These are phyloP conservation scores for Rhodosorus marinus DNA, from an alignment of 23 red algal genomes.

Conservation along the genomic window DNA sequence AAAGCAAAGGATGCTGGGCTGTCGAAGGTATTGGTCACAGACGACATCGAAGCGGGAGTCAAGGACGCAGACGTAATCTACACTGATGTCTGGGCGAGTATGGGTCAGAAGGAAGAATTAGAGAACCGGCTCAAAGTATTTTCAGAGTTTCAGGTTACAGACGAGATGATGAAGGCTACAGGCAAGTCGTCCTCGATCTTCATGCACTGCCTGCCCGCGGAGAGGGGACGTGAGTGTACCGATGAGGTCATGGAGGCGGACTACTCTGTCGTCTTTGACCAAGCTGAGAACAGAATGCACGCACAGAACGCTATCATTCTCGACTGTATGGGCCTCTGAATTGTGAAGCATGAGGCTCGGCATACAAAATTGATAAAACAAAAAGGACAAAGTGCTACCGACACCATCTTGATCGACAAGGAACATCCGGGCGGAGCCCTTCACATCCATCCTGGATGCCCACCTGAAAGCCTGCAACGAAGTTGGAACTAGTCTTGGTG, in stretches of 20 bases:
- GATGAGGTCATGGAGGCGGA: slow-evolving; percentile 86
- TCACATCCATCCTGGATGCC: too few relatives aligned
- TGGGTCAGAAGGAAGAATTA: slow-evolving; percentile 89
- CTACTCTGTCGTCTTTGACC: slow-evolving; percentile 78
- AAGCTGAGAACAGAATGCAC: slow-evolving; percentile 99
- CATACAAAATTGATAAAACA: neutral
- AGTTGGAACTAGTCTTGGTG: too few relatives aligned
- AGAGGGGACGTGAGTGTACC: slow-evolving; percentile 70
- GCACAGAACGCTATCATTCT: slow-evolving; percentile 89
- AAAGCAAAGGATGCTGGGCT: slow-evolving; percentile 10
- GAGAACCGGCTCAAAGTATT: slow-evolving; percentile 48
- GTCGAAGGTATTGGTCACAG: slow-evolving; percentile 16
- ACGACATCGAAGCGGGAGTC: slow-evolving; percentile 51
- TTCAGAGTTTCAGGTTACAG: slow-evolving; percentile 46
- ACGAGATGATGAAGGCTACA: slow-evolving; percentile 50
- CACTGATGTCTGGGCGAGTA: slow-evolving; percentile 96
- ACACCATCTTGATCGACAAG: too few relatives aligned
- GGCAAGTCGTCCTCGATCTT: slow-evolving; percentile 18
- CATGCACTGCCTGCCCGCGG: slow-evolving; percentile 93
- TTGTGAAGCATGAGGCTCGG: neutral
- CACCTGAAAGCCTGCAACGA: too few relatives aligned
- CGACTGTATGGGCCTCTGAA: slow-evolving; percentile 45
- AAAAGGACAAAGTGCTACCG: too few relatives aligned
- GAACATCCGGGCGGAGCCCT: too few relatives aligned
- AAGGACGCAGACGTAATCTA: slow-evolving; percentile 77